Base-by-base conservation (phyloP, 768 basidiomycete genomes). In the Hortiboletus campestris region DNA sequence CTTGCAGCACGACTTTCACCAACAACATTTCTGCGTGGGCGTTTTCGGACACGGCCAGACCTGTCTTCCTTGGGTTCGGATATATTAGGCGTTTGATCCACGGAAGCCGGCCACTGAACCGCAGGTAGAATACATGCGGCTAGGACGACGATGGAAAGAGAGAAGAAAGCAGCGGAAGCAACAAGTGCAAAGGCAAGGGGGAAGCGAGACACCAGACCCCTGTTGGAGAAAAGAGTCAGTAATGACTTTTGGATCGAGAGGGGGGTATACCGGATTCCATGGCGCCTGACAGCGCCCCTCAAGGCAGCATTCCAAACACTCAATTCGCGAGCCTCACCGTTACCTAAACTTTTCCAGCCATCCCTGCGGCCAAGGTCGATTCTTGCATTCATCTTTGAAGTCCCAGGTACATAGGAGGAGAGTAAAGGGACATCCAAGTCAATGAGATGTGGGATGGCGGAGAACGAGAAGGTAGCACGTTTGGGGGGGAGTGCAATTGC, bases 321-420 rank as follows among this genome's bases (percentile, higher is more conserved):
- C 4, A 94, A 63, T 68, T 94, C 91, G 50, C 86, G 84, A 16
- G 83, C 88, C 70, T 86, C 75, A 3, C 89, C 91, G 14, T 68
- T 74, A 7, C 89, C 89, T 20, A 93, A 46, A 29, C 74, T 79
- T 67, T 71, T 84, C 91, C 91, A 94, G 32, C 75, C 74, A 66
- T 94, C 91, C 13, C 71, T 76, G 41, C 91, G 83, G 5, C 91
- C 91, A 41, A 94, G 66, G 63, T 88, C 81, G n/a, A 93, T 75
- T 47, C 69, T 72, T n/a, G 86, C 91, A 46, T 73, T 63, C 14
- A 87, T 66, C 13, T 71, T 72, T 14, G 81, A 74, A 28, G 76
- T 76, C 3, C 76, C 76, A 6, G 81, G 67, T 22, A 77, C 66
- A 63, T 84, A 85, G 25, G 82, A 76, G 3, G 74, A 63, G n/a